Evolutionary conservation across 805 yeast genomes (phyloP).

Genomic region (Nakazawaea peltata): DNA sequence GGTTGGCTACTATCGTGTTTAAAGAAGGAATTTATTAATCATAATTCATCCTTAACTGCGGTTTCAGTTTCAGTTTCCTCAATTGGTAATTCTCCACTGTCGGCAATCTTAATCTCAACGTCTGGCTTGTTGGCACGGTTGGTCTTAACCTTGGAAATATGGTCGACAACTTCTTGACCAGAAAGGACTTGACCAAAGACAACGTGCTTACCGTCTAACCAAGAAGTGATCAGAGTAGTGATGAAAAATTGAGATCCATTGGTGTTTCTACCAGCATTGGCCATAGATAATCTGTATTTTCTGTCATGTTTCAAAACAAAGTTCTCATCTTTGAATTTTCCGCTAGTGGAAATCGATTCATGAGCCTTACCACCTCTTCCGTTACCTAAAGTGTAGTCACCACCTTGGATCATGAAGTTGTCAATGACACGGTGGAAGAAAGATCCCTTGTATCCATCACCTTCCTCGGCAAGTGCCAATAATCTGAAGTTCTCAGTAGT

Average conservation of each 20-base stretch:
- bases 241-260: conserved; percentile 95
- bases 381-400: conserved; percentile 63
- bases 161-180: conserved; percentile 75
- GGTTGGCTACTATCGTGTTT: no score
- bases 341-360: conserved; percentile 44
- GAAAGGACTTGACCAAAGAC: conserved; percentile 92
- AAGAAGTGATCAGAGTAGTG: conserved; percentile 81
- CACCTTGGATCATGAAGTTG: conserved; percentile 73
- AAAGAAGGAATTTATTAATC: conserved; percentile 8
- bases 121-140: conserved; percentile 65
- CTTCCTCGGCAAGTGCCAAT: conserved; percentile 69
- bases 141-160: conserved; percentile 70
- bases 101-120: conserved; percentile 53
- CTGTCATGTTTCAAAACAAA: conserved; percentile 59
- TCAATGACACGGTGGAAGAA: conserved; percentile 70
- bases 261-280: conserved; percentile 71
- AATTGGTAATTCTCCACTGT: conserved; percentile 44
- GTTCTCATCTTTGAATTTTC: conserved; percentile 65
- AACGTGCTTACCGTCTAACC: conserved; percentile 94
- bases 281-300: conserved; percentile 69
- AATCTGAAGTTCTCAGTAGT: conserved; percentile 86
- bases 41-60: conserved; percentile 27
- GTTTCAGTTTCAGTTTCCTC: conserved; percentile 13
- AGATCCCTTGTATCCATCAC: conserved; percentile 52
- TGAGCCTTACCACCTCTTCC: conserved; percentile 60